Base-by-base conservation (phyloP, 768 basidiomycete genomes). In the Collybia sordida region DNA sequence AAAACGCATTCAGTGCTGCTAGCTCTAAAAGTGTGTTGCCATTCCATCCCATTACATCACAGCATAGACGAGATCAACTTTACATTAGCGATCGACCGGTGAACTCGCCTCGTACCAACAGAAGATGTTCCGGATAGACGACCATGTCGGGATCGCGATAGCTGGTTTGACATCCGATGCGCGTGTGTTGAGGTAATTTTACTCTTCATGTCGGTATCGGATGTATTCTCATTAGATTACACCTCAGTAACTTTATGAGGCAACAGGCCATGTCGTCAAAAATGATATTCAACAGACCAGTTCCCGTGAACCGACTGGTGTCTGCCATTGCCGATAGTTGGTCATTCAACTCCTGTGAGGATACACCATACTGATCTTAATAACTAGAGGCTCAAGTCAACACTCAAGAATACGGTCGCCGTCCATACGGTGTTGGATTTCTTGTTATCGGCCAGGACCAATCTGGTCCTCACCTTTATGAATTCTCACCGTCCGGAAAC, bases 101-200 rank as follows among this genome's bases (percentile, higher is more conserved):
- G 96, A 98, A 68, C 81, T 99, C 45, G 95, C 97, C 14, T 93
- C 92, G n/a, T 98, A 98, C 78, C 97, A 99, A 67, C 95, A 98
- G 75, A 98, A 99, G 81, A 90, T 98, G 88, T 97, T 96, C 70
- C 82, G 94, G 63, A 96, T 99, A 85, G 97, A 99, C 64, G 94
- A 98, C 69, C 97, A 99, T 73, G 86, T 97, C 59, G 97, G 97
- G n/a, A 93, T 99, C 62, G 96, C 95, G 42, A 98, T 99, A 66
- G 97, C 97, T 44, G 97, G 97, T n/a, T 74, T 99, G 54, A 99
- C 97, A 7, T 94, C 91, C 40, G 97, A 99, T 75, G 97, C 97
- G 38, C 89, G 97, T 66, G 97, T 98, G 1, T 71, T 99, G 59
- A 96, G 93, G 95, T 94, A 57, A 52, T 78, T 68, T 3, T 27